Base-by-base conservation (phyloP, 2,329 filamentous ascomycete genomes). In the Fusarium guadeloupense region DNA sequence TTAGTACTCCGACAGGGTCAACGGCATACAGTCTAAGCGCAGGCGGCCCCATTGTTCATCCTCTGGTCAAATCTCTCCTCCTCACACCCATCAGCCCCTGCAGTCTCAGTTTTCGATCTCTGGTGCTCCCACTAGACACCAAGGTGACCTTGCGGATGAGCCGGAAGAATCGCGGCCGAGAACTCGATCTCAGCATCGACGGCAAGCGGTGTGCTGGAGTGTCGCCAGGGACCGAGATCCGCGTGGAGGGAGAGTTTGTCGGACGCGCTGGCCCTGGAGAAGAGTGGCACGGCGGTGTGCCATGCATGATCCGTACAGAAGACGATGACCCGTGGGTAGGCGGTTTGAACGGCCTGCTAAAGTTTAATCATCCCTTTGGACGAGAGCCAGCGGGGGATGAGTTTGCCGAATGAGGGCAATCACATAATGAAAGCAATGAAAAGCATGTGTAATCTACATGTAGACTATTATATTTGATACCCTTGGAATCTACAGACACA, bases 321-420 rank as follows among this genome's bases (percentile, higher is more conserved):
- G 85, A 89, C 39, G 92, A 97, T 69, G 94, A 98, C 75, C 92
- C 94, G 16, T 99, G 95, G 95, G 94, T 99, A 3, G 94, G 94
- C 1, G 94, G 95, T 0, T 77, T 99, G 71, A 99, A 97, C 72
- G 92, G 92, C 9, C 74, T 98, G 70, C 78, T 99, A 67, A 99
- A 99, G 79, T 99, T 98, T 74, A 99, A 99, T 75, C 92, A 97
- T 77, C 93, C 94, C 0, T 98, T 98, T 81, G 95, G 95, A 23
- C 66, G 75, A 55, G 75, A 76, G 25, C 69, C 73, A 17, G 59
- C 66, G 2, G 72, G 66, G 5, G 72, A 75, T 40, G 72, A 75
- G 21, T 68, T 59, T 38, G 34, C 49, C 4, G 70, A 72, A 39
- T 74, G 69, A 64, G 12, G 43, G 13, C 10, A 41, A 26, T 31